phyloP scores from a whole-genome alignment of 2,329 filamentous ascomycete genomes.

The Echinosphaeria canescens region DNA sequence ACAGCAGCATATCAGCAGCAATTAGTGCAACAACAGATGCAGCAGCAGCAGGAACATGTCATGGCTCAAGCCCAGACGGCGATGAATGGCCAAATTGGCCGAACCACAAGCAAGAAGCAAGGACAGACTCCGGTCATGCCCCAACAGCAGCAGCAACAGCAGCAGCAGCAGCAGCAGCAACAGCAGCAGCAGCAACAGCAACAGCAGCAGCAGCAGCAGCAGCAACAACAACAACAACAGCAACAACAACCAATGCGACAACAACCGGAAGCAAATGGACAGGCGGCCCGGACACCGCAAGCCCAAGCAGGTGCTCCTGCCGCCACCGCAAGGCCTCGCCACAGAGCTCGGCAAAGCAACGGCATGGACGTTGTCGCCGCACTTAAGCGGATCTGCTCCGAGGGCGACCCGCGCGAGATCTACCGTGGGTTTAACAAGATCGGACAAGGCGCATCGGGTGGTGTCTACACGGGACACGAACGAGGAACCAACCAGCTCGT shows the following conservation, averaged over 20 bases:
- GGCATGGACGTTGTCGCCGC: slow-evolving; percentile 64
- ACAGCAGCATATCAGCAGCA: slow-evolving; percentile 35
- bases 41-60: slow-evolving; percentile 76
- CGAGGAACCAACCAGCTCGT: slow-evolving; percentile 68
- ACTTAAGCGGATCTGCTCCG: slow-evolving; percentile 74
- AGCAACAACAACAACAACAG: too few relatives aligned
- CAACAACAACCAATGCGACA: too few relatives aligned
- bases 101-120: slow-evolving; percentile 50
- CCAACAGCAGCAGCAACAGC: slow-evolving; percentile 21
- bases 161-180: slow-evolving; percentile 10
- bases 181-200: too few relatives aligned
- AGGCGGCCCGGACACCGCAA: too few relatives aligned
- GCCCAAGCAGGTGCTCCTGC: too few relatives aligned
- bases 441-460: slow-evolving; percentile 89
- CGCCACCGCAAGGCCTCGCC: slow-evolving; percentile 43
- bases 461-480: slow-evolving; percentile 84
- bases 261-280: too few relatives aligned
- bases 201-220: too few relatives aligned
- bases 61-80: slow-evolving; percentile 62
- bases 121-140: slow-evolving; percentile 27
- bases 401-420: slow-evolving; percentile 71
- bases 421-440: slow-evolving; percentile 87
- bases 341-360: slow-evolving; percentile 59
- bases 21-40: slow-evolving; percentile 52
- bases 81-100: slow-evolving; percentile 47